phyloP scores from a whole-genome alignment of 2,329 filamentous ascomycete species.

The Fusarium sp. region DNA sequence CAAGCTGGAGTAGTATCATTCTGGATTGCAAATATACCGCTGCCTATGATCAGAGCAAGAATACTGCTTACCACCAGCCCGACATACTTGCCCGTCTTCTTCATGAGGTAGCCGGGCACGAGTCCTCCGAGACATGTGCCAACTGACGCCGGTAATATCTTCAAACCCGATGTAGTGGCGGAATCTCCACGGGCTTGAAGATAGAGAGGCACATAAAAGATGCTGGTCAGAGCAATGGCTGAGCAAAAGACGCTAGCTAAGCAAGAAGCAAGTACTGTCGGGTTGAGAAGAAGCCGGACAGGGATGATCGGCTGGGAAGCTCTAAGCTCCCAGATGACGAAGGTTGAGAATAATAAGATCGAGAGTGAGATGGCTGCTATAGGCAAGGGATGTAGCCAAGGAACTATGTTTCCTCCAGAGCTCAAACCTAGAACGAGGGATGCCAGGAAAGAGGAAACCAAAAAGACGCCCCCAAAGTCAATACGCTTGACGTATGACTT shows the following conservation, averaged over 20 bases:
- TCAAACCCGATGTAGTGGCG: conserved; percentile 71
- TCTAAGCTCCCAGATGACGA: conserved; percentile 69
- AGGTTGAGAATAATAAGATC: conserved; percentile 63
- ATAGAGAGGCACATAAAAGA: conserved; percentile 68
- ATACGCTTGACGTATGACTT: conserved; percentile 72
- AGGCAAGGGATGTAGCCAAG: conserved; percentile 78
- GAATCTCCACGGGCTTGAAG: conserved; percentile 75
- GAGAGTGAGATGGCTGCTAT: conserved; percentile 70
- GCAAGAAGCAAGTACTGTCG: conserved; percentile 76
- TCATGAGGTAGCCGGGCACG: conserved; percentile 74
- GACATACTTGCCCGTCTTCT: conserved; percentile 70
- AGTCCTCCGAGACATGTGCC: conserved; percentile 74
- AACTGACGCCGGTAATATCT: conserved; percentile 72
- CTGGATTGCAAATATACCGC: conserved; percentile 5
- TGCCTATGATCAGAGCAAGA: conserved; percentile 50
- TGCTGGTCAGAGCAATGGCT: conserved; percentile 74
- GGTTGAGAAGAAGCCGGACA: conserved; percentile 72
- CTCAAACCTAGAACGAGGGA: conserved; percentile 77
- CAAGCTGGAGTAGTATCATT: not conserved
- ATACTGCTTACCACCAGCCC: conserved; percentile 51
- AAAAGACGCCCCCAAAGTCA: conserved; percentile 75
- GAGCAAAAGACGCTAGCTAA: conserved; percentile 76
- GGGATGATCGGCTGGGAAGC: conserved; percentile 80
- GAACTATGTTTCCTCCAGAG: conserved; percentile 75
- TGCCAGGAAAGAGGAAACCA: conserved; percentile 69